Evolutionary conservation across 1,139 yeast species (phyloP), one percentile per base, ranked within the genome.

Genomic region (Yarrowia galli): DNA sequence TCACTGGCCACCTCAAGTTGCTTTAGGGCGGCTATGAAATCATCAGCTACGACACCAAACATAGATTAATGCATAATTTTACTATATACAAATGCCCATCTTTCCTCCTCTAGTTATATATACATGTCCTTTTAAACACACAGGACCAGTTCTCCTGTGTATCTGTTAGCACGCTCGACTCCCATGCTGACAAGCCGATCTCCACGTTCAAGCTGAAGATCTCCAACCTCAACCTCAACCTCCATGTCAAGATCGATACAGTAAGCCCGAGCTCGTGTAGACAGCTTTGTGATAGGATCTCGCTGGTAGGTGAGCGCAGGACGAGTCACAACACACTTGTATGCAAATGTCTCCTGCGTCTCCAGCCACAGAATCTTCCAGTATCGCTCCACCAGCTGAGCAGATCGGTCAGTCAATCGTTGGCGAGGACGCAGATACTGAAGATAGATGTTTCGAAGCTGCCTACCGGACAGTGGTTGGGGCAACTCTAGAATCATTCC

Each of bases 1-100:
- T 95, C 67, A 92, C 98, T 0, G 89, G 91, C 12, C 87, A 84
- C 42, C 81, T 95, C 74, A 91, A 89, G 76, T 80, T 95, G 70
- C 92, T 90, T 75, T 93, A 79, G 25, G 23, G 32, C 32, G 4
- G n/a, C n/a, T n/a, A n/a, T n/a, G n/a, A n/a, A 25, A 3, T 25
- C 28, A 4, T 25, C 8, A 7, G 1, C 9, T 6, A 28, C 32
- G 32, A 28, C 32, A 28, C 32, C 32, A 13, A 9, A 15, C 25
- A 42, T 40, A 28, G 22, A 35, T 16, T 48, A 36, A 43, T 64
- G 48, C 51, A 51, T 38, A 48, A 23, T n/a, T n/a, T 51, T 43
- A 40, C 63, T 48, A 58, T 48, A 46, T 63, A 51, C 61, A 49
- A 46, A 42, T 42, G 45, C 45, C 18, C 45, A 16, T n/a, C 10